These are phyloP conservation scores for Cercophora sp. DNA, from an alignment of 495 filamentous ascomycete species.

Conservation along the genomic window DNA sequence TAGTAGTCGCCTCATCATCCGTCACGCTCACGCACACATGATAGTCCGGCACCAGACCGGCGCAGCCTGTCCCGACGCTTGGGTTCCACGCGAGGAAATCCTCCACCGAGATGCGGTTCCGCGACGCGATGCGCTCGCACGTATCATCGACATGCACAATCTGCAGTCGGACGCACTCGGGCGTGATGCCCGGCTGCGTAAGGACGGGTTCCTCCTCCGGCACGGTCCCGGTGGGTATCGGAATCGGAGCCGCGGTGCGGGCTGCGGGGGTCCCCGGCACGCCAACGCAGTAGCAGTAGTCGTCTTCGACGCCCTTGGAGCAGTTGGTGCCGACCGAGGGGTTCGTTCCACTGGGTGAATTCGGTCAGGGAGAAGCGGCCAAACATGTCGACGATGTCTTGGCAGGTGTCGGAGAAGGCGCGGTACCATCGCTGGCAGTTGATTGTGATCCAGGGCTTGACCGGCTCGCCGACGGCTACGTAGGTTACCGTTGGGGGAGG, in stretches of 20 bases:
- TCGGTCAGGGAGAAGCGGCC: slow-evolving; percentile 19
- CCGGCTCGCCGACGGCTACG: neutral
- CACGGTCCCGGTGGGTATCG: neutral
- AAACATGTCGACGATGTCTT: slow-evolving; percentile 16
- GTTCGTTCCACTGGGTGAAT: slow-evolving; percentile 26
- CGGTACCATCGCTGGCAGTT: slow-evolving; percentile 12
- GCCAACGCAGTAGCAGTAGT: slow-evolving; percentile 27
- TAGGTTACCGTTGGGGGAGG: slow-evolving; percentile 9
- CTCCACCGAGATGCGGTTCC: slow-evolving; percentile 3
- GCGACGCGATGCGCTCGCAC: slow-evolving; percentile 14
- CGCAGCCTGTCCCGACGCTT: slow-evolving; percentile 10
- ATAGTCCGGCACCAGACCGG: slow-evolving; percentile 10
- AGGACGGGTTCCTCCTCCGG: neutral
- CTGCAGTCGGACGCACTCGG: slow-evolving; percentile 19
- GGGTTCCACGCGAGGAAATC: slow-evolving; percentile 25
- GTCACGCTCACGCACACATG: slow-evolving; percentile 16
- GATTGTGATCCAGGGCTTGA: neutral
- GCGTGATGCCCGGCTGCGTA: slow-evolving; percentile 12
- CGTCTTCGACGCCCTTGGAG: neutral
- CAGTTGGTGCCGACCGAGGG: slow-evolving; percentile 18
- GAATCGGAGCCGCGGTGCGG: slow-evolving; percentile 8
- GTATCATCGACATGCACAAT: slow-evolving; percentile 9
- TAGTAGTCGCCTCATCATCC: no score
- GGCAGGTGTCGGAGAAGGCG: slow-evolving; percentile 21
- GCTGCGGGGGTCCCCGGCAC: slow-evolving; percentile 18